These are phyloP conservation scores for Heliamphora exappendiculata DNA, from an alignment of 148 eudicot species.

Conservation along the genomic window DNA sequence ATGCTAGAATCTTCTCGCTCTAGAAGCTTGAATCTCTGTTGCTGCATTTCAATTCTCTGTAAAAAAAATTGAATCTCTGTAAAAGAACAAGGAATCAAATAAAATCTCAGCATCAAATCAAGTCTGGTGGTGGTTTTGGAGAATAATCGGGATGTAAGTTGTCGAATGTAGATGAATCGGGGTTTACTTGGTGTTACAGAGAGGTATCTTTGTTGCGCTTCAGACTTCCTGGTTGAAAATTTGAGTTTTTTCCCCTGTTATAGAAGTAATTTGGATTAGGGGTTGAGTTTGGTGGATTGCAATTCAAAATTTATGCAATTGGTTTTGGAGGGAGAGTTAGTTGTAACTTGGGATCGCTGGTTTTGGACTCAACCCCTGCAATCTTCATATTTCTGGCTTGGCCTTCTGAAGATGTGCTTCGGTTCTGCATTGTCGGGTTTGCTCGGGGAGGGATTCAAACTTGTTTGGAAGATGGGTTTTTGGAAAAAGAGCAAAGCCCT, in stretches of 20 bases:
- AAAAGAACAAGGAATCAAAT: neutral
- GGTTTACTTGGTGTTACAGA: conserved; percentile 22
- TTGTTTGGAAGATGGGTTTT: conserved; percentile 25
- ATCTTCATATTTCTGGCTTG: conserved; percentile 3
- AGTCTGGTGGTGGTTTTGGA: neutral
- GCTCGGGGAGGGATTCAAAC: conserved; percentile 12
- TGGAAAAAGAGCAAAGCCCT: conserved; percentile 30
- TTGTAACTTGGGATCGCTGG: conserved; percentile 37
- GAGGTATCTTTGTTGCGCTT: conserved; percentile 16
- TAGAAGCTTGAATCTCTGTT: conserved; percentile 10
- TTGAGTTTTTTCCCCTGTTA: conserved; percentile 12
- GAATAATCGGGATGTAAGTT: conserved; percentile 2
- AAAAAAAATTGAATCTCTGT: neutral
- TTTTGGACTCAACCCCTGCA: conserved; percentile 14
- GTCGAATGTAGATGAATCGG: conserved; percentile 8
- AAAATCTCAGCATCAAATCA: neutral
- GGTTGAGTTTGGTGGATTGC: conserved; percentile 10
- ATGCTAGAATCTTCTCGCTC: conserved; percentile 4
- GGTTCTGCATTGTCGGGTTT: conserved; percentile 15
- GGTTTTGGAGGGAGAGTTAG: conserved; percentile 65
- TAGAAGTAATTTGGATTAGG: conserved; percentile 16
- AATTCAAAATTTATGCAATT: conserved; percentile 17
- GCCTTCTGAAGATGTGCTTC: conserved; percentile 23
- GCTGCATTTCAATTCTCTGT: conserved; percentile 6
- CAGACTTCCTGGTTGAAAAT: conserved; percentile 4